A percentile compares a stretch with the other conserved stretches of the same genome.
Conservation (phyloP, 257 asterid species). For the Solanum pennellii region DNA sequence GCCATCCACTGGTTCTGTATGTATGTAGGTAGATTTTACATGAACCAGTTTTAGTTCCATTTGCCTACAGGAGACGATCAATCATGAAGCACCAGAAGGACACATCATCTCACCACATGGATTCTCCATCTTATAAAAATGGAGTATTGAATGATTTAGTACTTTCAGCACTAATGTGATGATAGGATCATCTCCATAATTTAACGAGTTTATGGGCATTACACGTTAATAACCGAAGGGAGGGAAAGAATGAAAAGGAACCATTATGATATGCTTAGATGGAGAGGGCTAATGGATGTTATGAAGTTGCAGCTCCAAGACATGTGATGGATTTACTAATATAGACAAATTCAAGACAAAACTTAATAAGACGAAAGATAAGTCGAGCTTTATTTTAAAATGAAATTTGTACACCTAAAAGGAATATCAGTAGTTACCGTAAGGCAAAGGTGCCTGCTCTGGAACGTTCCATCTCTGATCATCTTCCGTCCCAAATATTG, state of each 20-base stretch:
- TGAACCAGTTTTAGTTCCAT: not conserved
- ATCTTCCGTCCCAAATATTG: slow-evolving; percentile 35
- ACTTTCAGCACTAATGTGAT: not conserved
- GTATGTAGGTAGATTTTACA: not conserved
- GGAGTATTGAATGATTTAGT: not conserved
- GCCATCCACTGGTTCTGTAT: not conserved
- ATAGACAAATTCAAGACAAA: not conserved
- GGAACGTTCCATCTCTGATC: slow-evolving; percentile 51
- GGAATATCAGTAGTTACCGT: slow-evolving; percentile 26
- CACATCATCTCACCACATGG: not conserved
- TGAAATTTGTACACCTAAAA: not conserved
- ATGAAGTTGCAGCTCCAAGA: not conserved
- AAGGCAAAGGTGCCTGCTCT: slow-evolving; percentile 48
- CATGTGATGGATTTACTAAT: not conserved
- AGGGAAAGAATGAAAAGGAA: not conserved
- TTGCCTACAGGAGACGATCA: not conserved
- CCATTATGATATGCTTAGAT: not conserved
- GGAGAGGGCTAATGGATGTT: not conserved
- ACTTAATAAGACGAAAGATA: not conserved
- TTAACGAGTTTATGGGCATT: not conserved
- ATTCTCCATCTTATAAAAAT: not conserved
- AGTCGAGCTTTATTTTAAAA: not conserved
- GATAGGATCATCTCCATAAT: not conserved
- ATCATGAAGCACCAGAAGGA: not conserved
- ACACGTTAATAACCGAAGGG: not conserved